These are phyloP conservation scores for Lachancea cidri DNA, from an alignment of 805 yeast genomes.

Conservation along the genomic window DNA sequence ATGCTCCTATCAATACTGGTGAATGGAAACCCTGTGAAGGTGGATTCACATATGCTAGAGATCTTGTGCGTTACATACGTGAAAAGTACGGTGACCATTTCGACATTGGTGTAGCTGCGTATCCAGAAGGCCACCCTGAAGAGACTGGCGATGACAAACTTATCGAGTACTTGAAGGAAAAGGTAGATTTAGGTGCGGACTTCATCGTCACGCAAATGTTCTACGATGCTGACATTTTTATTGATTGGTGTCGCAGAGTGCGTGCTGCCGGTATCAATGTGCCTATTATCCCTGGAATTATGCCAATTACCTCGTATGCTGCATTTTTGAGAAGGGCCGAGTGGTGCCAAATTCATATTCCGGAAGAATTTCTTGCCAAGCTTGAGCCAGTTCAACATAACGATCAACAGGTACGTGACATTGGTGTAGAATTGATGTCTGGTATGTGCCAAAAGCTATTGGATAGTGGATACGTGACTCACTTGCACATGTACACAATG, in stretches of 20 bases:
- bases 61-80: constrained; percentile 73
- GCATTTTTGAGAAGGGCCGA: constrained; percentile 88
- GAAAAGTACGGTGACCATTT: constrained; percentile 79
- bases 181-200: constrained; percentile 90
- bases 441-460: constrained; percentile 75
- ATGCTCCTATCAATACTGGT: constrained; percentile 65
- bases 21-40: constrained; percentile 50
- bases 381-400: constrained; percentile 85
- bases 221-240: constrained; percentile 81
- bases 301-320: constrained; percentile 97
- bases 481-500: constrained; percentile 96
- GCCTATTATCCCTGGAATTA: constrained; percentile 95
- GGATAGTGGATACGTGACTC: constrained; percentile 68
- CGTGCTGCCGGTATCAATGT: constrained; percentile 68
- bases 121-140: constrained; percentile 97
- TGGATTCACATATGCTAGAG: constrained; percentile 83
- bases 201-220: constrained; percentile 96
- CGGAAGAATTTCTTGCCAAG: constrained; percentile 60
- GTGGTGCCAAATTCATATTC: constrained; percentile 86
- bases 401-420: constrained; percentile 79
- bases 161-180: constrained; percentile 67
- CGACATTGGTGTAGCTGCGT: constrained; percentile 94
- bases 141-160: constrained; percentile 53
- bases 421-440: constrained; percentile 76
- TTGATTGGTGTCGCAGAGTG: constrained; percentile 71